Evolutionary conservation across 768 basidiomycete genomes (phyloP), one percentile per base, ranked within the genome.

Genomic region (Coprinopsis sp.): DNA sequence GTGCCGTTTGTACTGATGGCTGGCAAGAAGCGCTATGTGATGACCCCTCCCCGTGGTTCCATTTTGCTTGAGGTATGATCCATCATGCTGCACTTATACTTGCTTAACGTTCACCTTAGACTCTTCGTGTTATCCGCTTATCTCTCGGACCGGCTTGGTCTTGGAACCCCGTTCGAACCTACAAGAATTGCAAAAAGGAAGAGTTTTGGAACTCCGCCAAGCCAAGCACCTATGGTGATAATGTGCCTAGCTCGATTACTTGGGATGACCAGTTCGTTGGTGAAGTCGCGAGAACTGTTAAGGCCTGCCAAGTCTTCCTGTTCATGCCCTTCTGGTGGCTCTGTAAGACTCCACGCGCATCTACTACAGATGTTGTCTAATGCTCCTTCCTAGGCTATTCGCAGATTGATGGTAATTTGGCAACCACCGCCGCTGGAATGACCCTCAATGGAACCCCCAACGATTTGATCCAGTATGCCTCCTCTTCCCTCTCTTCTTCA

Each of bases 211-310:
- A 76, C 23, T 52, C 62, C 27, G 71, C 75, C 11, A 76, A 70
- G 56, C 71, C 73, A 24, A 69, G 71, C 24, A 71, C 73, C 46
- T 52, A 55, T 13, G 51, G 55, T 16, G 63, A 60, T 12, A 55
- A 66, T 23, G 46, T 65, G 6, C 72, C 74, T 2, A 41, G 51
- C 1, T 63, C 57, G 50, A 72, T 79, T 31, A 76, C 73, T 18
- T 78, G 73, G 71, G 76, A 79, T 48, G 77, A 79, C 44, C 67
- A 73, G 39, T 79, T 76, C 50, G 78, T 79, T 12, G 74, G 68
- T 33, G 78, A 79, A 54, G 75, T 79, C 22, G 54, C 58, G 4
- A 69, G 77, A 46, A 74, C 73, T 0, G 49, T 71, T 51, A 69
- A 70, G 16, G 53, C 53, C 16, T 79, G 73, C 62, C 56, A 58